Evolutionary conservation across 306 rosid species (phyloP).

Genomic region (Heteromeles arbutifolia): DNA sequence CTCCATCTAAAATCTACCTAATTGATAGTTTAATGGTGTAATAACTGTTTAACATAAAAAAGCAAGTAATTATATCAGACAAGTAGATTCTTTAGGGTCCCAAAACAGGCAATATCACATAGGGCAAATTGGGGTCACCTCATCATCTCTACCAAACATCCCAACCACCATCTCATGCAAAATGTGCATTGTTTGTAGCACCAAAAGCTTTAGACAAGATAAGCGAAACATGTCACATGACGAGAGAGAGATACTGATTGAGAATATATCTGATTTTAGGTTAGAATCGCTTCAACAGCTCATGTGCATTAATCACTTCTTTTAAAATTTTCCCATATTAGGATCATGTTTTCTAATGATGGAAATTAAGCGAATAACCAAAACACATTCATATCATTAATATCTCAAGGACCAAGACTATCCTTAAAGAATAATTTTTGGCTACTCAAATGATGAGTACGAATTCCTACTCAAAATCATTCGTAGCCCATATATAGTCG

Average conservation of each 20-base stretch:
- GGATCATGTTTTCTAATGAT: not conserved
- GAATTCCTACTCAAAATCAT: no score
- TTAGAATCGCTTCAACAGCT: not conserved
- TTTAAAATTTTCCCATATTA: not conserved
- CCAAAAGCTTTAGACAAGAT: not conserved
- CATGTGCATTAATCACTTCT: not conserved
- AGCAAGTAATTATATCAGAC: constrained; percentile 10
- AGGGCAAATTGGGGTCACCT: constrained; percentile 1
- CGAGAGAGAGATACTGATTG: no score
- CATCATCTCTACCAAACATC: not conserved
- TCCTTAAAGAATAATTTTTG: no score
- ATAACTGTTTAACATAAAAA: not conserved
- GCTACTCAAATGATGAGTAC: no score
- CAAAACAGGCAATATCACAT: not conserved
- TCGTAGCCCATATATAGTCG: no score
- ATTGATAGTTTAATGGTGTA: not conserved
- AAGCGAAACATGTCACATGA: not conserved
- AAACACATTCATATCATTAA: not conserved
- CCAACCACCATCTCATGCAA: not conserved
- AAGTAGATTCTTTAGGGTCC: constrained; percentile 1
- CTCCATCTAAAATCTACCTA: constrained; percentile 10
- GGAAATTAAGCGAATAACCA: not conserved
- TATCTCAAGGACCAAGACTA: not conserved
- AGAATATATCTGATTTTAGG: no score
- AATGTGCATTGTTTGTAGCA: not conserved